Base-by-base conservation (phyloP, 2,329 filamentous ascomycete genomes). In the Xylariaceae sp. region DNA sequence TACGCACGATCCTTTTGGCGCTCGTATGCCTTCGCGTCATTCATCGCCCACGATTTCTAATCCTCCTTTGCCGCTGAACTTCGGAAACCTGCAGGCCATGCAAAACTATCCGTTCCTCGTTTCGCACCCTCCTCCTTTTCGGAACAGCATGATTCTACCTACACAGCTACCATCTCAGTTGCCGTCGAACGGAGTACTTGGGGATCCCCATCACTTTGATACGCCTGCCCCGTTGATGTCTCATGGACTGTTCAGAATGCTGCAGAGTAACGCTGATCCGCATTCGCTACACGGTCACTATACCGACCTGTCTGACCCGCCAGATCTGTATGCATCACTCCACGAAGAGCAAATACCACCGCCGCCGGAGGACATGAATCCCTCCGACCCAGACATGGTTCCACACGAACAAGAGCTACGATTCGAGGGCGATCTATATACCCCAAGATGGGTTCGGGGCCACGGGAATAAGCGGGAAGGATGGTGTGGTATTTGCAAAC, bases 401-500 rank as follows among this genome's bases (percentile, higher is more conserved):
- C 88, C 88, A 6, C 86, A 89, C 56, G 87, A 91, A 68, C 88
- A 92, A 64, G 85, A 87, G 58, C 71, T 90, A 51, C 80, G 89
- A 42, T 95, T 90, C 60, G 83, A 85, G 45, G 87, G 87, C 43
- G 89, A 95, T 62, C 69, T 94, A 48, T 94, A 94, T 71, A 92
- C 89, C 1, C 89, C 89, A 1, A 79, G 77, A 58, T 95, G 88
- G 87, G 86, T 94, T 17, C 85, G 89, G 33, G 89, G 89, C 18
- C 87, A 92, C 55, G 89, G 89, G 22, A 90, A 90, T 70, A 90
- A 91, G 74, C 85, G 89, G 39, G 89, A 92, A 67, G 89, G 89
- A 3, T 95, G 89, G 89, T 95, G 89, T 62, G 88, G 89, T 18
- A 87, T 92, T 59, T 95, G 89, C 74, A 91, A 90, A 66, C 86